Evolutionary conservation across 257 asterid species (phyloP), one percentile per base, ranked within the genome.

Genomic region (Nicotiana benthamiana): DNA sequence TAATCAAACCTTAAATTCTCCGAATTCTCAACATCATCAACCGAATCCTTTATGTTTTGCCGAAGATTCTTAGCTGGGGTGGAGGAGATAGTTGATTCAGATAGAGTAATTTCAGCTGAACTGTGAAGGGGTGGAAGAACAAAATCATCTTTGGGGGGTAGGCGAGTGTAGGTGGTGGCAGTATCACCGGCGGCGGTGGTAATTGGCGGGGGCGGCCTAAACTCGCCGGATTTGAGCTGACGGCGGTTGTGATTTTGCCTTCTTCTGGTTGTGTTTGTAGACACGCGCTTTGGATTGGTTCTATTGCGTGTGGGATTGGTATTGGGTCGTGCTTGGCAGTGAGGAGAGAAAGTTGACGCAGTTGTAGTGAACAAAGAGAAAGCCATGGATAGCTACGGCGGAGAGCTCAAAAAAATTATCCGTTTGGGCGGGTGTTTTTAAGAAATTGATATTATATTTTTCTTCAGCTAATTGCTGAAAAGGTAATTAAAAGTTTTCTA

Each of bases 111-210:
- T 75, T 86, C 91, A 30, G 89, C 86, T 67, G 85, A 82, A 70
- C 34, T 59, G 27, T 78, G 84, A 53, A 85, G 80, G 13, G 63
- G 20, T 5, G 77, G 60, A 22, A 28, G 32, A 43, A 60, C 81
- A 75, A 91, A 89, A 85, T 93, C 99, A 12, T 91, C 96, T 86
- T 81, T 92, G 0, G 97, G 97, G 48, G 99, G 98, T 0, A 96
- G 85, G 61, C 94, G 90, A 80, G 97, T 90, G 88, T 82, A 96
- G 61, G 94, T 90, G 40, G 97, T 94, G 81, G 98, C 97, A 2
- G 89, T 93, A 13, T 93, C 93, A 7, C 97, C 97, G 51, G 84
- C 86, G 62, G 75, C 53, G 89, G 91, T 27, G 81, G 86, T 80
- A 75, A 74, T 60, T 36, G 86, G 79, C 52, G 81, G 80, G 75